Conservation (phyloP, 768 basidiomycete species). For the Cyclocybe cylindracea region DNA sequence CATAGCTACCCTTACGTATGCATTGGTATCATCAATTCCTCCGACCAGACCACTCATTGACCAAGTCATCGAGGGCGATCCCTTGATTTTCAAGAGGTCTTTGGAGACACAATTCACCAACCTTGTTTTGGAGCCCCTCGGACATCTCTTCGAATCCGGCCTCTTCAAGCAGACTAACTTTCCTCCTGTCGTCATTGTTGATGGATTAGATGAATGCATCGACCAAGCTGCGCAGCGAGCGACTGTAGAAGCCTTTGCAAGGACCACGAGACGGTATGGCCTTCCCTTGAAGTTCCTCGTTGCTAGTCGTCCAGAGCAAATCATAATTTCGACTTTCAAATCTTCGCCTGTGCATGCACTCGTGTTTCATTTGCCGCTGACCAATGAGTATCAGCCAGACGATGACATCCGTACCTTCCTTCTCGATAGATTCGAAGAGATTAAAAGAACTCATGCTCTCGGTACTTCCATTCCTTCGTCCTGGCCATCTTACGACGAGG, state of each 20-base stretch:
- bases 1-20: slow-evolving; percentile 7
- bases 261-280: background rate
- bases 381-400: slow-evolving; percentile 1
- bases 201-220: slow-evolving; percentile 9
- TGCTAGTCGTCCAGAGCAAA: slow-evolving; percentile 10
- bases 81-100: slow-evolving; percentile 6
- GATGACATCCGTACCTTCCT: slow-evolving; percentile 8
- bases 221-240: background rate
- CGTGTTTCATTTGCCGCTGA: background rate
- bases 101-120: slow-evolving; percentile 1
- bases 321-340: background rate
- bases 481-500: background rate
- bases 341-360: background rate
- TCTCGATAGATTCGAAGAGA: background rate
- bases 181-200: slow-evolving; percentile 2
- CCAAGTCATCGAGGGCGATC: slow-evolving; percentile 3
- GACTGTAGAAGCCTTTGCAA: background rate
- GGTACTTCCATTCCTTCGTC: background rate
- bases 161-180: background rate
- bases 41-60: background rate
- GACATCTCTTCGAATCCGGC: background rate
- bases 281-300: slow-evolving; percentile 9
- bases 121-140: slow-evolving; percentile 6
- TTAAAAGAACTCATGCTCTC: slow-evolving; percentile 5
- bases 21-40: background rate